Percentiles rank a stretch among this genome's conserved stretches.
Conservation (phyloP, 192 early-diverging fungal species). For the Backusella parvicylindrica region DNA sequence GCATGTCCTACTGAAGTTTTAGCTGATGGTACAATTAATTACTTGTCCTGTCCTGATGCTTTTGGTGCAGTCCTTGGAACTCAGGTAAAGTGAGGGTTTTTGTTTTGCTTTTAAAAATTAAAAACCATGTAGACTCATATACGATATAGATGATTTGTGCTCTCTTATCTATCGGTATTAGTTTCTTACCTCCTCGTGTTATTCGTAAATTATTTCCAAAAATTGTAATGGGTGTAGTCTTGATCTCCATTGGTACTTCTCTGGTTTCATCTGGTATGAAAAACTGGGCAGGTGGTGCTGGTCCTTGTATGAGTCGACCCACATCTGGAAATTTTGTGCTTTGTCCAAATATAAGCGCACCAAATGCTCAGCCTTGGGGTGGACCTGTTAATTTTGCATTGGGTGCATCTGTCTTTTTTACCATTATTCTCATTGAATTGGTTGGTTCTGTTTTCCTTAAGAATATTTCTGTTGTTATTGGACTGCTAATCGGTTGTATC, state of each 20-base stretch:
- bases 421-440: conserved; percentile 49
- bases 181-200: conserved; percentile 43
- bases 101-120: not conserved
- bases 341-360: conserved; percentile 40
- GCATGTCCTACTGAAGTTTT: conserved; percentile 21
- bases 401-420: conserved; percentile 42
- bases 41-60: conserved; percentile 44
- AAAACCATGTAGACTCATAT: not conserved
- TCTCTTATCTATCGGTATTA: conserved; percentile 40
- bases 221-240: conserved; percentile 51
- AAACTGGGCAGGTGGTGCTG: conserved; percentile 50
- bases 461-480: conserved; percentile 48
- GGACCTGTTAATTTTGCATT: conserved; percentile 45
- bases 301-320: conserved; percentile 40
- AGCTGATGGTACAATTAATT: conserved; percentile 30
- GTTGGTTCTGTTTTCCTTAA: conserved; percentile 58
- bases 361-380: conserved; percentile 54
- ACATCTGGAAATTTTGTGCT: conserved; percentile 40
- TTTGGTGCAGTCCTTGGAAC: conserved; percentile 54
- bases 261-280: conserved; percentile 45
- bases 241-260: conserved; percentile 46
- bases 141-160: conserved; percentile 41
- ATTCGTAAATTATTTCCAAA: conserved; percentile 53
- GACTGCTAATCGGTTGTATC: conserved; percentile 49
- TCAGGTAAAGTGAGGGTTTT: not conserved